phyloP scores from a whole-genome alignment of 768 basidiomycete genomes.

The Tulasnella sp. region DNA sequence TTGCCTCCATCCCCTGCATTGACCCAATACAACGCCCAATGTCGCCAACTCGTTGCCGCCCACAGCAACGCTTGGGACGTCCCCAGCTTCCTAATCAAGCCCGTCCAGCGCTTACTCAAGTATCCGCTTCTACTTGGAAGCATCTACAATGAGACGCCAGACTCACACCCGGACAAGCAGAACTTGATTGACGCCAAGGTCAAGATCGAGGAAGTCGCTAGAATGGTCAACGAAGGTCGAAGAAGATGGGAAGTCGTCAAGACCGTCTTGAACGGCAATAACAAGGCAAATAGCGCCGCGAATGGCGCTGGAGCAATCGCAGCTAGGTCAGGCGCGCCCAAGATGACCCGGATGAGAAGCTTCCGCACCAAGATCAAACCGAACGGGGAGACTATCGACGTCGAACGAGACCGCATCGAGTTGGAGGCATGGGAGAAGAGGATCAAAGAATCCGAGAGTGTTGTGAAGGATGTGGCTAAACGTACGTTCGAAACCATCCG shows the following conservation, averaged over 20 bases:
- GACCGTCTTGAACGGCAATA: constrained; percentile 55
- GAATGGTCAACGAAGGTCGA: constrained; percentile 77
- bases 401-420: constrained; percentile 41
- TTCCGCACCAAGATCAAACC: constrained; percentile 39
- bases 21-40: constrained; percentile 65
- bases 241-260: constrained; percentile 78
- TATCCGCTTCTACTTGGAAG: constrained; percentile 82
- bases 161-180: constrained; percentile 67
- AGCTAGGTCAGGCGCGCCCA: constrained; percentile 25
- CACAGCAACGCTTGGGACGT: constrained; percentile 92
- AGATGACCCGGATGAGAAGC: constrained; percentile 35
- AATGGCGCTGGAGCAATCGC: not conserved
- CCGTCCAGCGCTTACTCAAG: constrained; percentile 93
- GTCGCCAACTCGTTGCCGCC: constrained; percentile 65
- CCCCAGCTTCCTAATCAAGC: constrained; percentile 92
- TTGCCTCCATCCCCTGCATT: constrained; percentile 55
- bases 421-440: constrained; percentile 61
- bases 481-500: not conserved
- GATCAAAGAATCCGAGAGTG: constrained; percentile 59
- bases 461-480: constrained; percentile 64
- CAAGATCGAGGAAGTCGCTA: constrained; percentile 71
- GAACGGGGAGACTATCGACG: constrained; percentile 10
- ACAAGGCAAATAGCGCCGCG: constrained; percentile 8
- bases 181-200: constrained; percentile 57
- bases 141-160: constrained; percentile 68